Percentiles rank a stretch among this genome's conserved stretches.
Conservation (phyloP, 345 rosid genomes). For the Boechera stricta region DNA sequence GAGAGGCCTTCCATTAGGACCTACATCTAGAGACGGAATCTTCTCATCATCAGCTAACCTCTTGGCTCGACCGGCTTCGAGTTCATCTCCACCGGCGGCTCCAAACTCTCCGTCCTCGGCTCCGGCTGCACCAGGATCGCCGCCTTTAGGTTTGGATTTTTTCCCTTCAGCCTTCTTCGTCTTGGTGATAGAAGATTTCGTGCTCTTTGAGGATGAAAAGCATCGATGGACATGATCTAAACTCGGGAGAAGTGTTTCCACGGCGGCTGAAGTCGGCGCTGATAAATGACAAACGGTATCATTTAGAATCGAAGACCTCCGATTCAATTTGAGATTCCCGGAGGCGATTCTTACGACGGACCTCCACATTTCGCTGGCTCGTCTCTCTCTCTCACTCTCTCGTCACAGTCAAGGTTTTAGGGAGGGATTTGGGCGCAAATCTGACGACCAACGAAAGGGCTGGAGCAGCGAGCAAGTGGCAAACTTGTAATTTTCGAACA, state of each 20-base stretch:
- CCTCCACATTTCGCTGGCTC: constrained; percentile 40
- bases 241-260: constrained; percentile 16
- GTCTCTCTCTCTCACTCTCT: constrained; percentile 12
- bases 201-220: constrained; percentile 49
- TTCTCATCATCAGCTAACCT: constrained; percentile 71
- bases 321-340: constrained; percentile 28
- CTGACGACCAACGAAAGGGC: constrained; percentile 26
- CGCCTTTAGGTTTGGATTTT: constrained; percentile 51
- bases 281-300: constrained; percentile 29
- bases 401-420: constrained; percentile 43
- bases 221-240: constrained; percentile 38
- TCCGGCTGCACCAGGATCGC: constrained; percentile 42
- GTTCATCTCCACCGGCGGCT: constrained; percentile 49
- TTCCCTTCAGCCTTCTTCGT: constrained; percentile 60
- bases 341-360: constrained; percentile 27
- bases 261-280: constrained; percentile 27
- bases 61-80: constrained; percentile 57
- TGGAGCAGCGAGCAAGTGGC: constrained; percentile 21
- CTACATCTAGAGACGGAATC: constrained; percentile 67
- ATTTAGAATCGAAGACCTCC: constrained; percentile 19
- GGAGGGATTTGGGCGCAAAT: constrained; percentile 42
- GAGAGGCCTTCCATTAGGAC: constrained; percentile 71
- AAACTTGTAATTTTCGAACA: constrained; percentile 25
- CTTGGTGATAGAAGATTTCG: constrained; percentile 42
- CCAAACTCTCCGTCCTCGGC: constrained; percentile 48